Evolutionary conservation across 768 basidiomycete genomes (phyloP), one percentile per base, ranked within the genome.

Genomic region (Auricularia sp.): DNA sequence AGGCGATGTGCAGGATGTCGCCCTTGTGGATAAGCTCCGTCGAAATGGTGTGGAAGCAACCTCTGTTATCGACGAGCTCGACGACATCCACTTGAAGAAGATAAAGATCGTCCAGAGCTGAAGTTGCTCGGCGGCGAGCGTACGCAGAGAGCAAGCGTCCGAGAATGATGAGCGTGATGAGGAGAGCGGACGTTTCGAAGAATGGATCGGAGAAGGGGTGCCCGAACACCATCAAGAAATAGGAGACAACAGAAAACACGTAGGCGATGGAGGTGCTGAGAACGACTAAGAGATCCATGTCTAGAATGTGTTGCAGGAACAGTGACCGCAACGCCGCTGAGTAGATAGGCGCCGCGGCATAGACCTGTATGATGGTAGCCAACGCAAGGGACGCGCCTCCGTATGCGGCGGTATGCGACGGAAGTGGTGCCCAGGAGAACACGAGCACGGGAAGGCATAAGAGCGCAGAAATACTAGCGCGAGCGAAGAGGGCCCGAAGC

Each of bases 121-220:
- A 71, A 42, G 68, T 69, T 1, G 75, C 70, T 6, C 73, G 70
- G 56, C 76, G 73, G 44, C 78, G 74, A 1, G 77, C 75, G 63
- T 72, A 68, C 7, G 75, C 76, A 47, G 75, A 75, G 35, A 78
- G 71, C 29, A 77, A 70, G 16, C 76, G 74, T 5, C 78, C 78
- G 58, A 79, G 66, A 69, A 74, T 72, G 70, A 80, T 78, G 60
- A 80, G 71, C 0, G 77, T 77, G 65, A 79, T 70, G 36, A 80
- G 74, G 21, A 80, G 73, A 3, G 78, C 71, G 51, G 72, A 75
- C 7, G 79, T 80, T 70, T 80, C 79, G 68, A 80, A 80, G 71
- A 78, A 80, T 42, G 73, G 70, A 0, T 73, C 70, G 7, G 69
- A 68, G 56, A 74, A 72, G 8, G 72, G 72, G n/a, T 69, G 70